phyloP scores from a whole-genome alignment of 2,329 filamentous ascomycete genomes.

The Botrytis fabae region DNA sequence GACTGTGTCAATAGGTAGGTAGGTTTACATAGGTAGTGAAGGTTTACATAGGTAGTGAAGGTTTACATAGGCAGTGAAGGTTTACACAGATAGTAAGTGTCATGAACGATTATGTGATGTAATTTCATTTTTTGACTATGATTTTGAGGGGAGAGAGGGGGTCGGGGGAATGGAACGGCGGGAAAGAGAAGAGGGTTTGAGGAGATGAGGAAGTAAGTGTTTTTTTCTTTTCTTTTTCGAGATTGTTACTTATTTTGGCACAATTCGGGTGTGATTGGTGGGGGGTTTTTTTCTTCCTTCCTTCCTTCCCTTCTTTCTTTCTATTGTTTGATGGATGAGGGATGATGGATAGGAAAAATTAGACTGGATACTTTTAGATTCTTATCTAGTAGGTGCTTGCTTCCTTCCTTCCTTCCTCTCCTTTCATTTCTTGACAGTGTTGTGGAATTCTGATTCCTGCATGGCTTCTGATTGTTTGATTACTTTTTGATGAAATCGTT shows the following conservation, averaged over 20 bases:
- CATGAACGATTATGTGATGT: background rate
- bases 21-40: background rate
- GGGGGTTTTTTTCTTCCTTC: too few species aligned
- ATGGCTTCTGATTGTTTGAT: too few species aligned
- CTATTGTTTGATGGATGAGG: background rate
- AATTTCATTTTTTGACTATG: background rate
- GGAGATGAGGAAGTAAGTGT: background rate
- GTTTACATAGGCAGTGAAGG: background rate
- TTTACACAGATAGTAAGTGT: too few species aligned
- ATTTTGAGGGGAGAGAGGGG: background rate
- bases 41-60: background rate
- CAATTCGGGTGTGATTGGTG: too few species aligned
- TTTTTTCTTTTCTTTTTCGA: background rate
- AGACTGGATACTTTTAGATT: background rate
- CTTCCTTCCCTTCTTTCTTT: background rate
- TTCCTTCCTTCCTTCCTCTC: too few species aligned
- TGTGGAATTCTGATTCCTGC: background rate
- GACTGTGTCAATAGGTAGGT: background rate
- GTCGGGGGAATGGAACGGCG: too few species aligned
- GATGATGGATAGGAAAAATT: too few species aligned
- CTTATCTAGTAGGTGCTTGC: too few species aligned
- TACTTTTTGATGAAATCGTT: background rate
- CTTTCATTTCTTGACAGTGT: background rate
- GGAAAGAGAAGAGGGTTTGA: too few species aligned
- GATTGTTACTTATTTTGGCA: background rate